Conservation (phyloP, 768 basidiomycete genomes). For the Cubamyces sp. region DNA sequence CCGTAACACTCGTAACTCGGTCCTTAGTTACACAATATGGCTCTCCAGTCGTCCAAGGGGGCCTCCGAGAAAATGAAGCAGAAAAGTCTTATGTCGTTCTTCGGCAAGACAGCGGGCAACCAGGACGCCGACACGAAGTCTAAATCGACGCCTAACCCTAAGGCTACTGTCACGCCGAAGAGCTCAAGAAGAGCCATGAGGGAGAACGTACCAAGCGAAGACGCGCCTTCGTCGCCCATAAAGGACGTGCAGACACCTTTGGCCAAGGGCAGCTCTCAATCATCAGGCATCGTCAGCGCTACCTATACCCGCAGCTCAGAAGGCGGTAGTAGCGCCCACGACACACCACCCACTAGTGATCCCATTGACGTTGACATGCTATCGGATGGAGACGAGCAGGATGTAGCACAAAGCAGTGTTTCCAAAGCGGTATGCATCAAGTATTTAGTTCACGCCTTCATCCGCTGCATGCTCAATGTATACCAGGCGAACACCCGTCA, state of each 20-base stretch:
- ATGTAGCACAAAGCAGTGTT: constrained; percentile 19
- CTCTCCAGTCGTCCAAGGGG: neutral
- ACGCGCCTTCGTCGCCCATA: constrained; percentile 23
- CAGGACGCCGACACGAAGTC: constrained; percentile 12
- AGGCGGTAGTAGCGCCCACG: constrained; percentile 47
- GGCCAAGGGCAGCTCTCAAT: constrained; percentile 33
- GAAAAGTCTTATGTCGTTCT: constrained; percentile 75
- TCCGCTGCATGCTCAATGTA: neutral
- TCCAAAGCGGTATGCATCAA: constrained; percentile 21
- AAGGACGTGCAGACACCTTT: constrained; percentile 28
- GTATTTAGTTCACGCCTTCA: neutral
- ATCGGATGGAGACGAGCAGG: constrained; percentile 50
- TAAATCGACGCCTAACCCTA: constrained; percentile 11
- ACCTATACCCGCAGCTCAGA: constrained; percentile 50
- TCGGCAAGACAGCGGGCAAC: constrained; percentile 39
- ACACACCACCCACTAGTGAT: constrained; percentile 80
- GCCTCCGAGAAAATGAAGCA: constrained; percentile 53
- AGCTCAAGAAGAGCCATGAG: constrained; percentile 18
- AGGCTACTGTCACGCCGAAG: constrained; percentile 12
- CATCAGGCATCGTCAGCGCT: constrained; percentile 44
- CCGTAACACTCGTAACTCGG: too few relatives aligned
- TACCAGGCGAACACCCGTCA: constrained; percentile 6
- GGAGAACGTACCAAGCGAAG: constrained; percentile 13
- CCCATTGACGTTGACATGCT: constrained; percentile 78
- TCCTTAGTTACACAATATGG: neutral